Base-by-base conservation (phyloP, 2,329 filamentous ascomycete genomes). In the Neonectria ditissima region DNA sequence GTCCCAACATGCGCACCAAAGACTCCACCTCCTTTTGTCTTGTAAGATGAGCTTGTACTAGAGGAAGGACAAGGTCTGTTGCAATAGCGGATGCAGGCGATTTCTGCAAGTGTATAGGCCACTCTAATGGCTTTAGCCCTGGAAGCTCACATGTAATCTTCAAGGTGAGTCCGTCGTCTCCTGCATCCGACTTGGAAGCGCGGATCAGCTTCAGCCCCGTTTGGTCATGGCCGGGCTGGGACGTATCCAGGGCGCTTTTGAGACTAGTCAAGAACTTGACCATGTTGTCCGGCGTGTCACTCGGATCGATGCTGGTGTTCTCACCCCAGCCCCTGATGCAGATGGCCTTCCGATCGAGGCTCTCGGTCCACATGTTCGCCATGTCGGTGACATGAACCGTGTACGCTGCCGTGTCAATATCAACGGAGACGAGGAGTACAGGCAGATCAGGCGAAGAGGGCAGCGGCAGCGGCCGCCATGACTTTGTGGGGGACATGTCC, bases 241-340 rank as follows among this genome's bases (percentile, higher is more conserved):
- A 86, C 61, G 67, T 81, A 80, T 81, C 85, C 73, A 88, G 78
- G 30, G 84, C 83, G 43, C 80, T 79, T 52, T 81, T 77, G 18
- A 95, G 80, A 70, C 91, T 89, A 22, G 86, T 82, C 14, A 94
- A 80, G 55, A 95, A 87, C 54, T 89, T 88, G 26, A 79, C 75
- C 78, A 92, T 87, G 72, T 95, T 92, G 54, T 88, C 86, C 0
- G 83, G 80, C 63, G 90, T 89, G 68, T 91, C 89, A 73, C 86
- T 89, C 1, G 92, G 89, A 74, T 95, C 91, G 65, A 95, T 93
- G 65, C 86, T 89, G 16, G 90, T 92, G 69, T 88, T 84, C 69
- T 90, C 84, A 24, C 85, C 79, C 59, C 87, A 82, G 30, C 88
- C 90, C 63, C 91, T 86, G 63, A 83, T 80, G 59, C 89, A 84